Evolutionary conservation across 169 alveolate genomes (phyloP).

Genomic region (Plasmodium reichenowi): DNA sequence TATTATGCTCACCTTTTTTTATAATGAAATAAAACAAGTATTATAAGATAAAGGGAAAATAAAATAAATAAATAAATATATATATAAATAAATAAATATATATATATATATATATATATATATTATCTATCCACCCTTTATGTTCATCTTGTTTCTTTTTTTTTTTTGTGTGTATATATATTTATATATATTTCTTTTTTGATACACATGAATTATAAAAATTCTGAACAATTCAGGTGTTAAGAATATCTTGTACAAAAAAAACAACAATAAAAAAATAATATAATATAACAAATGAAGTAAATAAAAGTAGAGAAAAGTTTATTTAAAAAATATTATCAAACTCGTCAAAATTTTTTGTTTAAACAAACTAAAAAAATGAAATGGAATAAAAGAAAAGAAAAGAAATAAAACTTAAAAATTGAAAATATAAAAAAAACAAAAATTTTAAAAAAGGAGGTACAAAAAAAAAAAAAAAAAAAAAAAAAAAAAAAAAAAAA

Average conservation of each 20-base stretch:
- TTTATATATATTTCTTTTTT: no score
- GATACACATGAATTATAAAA: neutral
- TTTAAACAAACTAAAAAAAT: slow-evolving; percentile 6
- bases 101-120: no score
- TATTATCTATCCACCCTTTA: no score
- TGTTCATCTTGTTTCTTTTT: no score
- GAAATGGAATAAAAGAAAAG: neutral
- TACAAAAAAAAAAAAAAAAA: slow-evolving; percentile 2
- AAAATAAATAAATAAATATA: neutral
- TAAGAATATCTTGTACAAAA: neutral
- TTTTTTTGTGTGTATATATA: no score
- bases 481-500: slow-evolving; percentile 5
- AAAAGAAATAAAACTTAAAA: neutral
- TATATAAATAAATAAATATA: no score
- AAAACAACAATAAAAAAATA: no score
- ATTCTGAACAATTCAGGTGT: neutral
- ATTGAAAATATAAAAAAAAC: neutral
- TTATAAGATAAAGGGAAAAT: neutral
- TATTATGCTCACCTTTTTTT: neutral
- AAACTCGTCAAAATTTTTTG: slow-evolving; percentile 11
- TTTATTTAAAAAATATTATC: slow-evolving; percentile 3
- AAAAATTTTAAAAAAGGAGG: neutral
- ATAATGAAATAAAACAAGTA: neutral
- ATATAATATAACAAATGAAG: neutral
- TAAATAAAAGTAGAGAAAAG: neutral